Base-by-base conservation (phyloP, 176 grass and related monocot genomes). In the Oryza glaberrima region DNA sequence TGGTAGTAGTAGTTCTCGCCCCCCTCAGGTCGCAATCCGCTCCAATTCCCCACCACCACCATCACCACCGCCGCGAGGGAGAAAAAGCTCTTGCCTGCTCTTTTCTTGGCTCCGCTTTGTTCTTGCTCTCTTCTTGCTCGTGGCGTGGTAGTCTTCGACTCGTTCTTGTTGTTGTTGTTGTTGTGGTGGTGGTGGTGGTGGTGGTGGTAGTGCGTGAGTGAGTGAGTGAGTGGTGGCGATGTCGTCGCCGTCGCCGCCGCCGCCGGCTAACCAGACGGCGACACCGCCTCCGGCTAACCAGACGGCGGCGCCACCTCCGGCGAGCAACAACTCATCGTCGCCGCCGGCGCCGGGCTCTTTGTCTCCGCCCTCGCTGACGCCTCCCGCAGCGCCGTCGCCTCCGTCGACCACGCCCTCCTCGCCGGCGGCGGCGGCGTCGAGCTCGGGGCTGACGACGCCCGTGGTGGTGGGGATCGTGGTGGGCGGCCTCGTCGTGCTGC, bases 401-500 rank as follows among this genome's bases (percentile, higher is more conserved):
- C 75, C 84, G 7, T 77, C 87, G 41, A 78, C 12, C 13, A 22
- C 88, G 4, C 45, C 80, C 1, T 35, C 73, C 15, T 65, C 81
- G 5, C 73, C 91, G 35, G 75, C 9, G 32, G 11, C 8, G 41
- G 32, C 81, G 1, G 7, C 89, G 5, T 67, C 86, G 23, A 32
- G 15, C 19, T 64, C 45, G 16, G 74, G 43, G 3, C 38, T 92
- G 6, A 86, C 88, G 15, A 86, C 76, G 67, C 32, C 88, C n/a
- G 44, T 77, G 25, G 88, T 96, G 2, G 86, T 73, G 5, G 96
- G 90, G 67, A 84, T 96, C 14, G 94, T 86, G 2, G 86, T 87
- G 14, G 96, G 90, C 9, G 93, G 81, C 1, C 52, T 99, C 2
- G 65, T 89, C 9, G 72, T 81, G 44, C 70, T 96, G 56, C 86